Evolutionary conservation across 345 rosid genomes (phyloP), one percentile per base, ranked within the genome.

Genomic region (Eucalyptus regnans): DNA sequence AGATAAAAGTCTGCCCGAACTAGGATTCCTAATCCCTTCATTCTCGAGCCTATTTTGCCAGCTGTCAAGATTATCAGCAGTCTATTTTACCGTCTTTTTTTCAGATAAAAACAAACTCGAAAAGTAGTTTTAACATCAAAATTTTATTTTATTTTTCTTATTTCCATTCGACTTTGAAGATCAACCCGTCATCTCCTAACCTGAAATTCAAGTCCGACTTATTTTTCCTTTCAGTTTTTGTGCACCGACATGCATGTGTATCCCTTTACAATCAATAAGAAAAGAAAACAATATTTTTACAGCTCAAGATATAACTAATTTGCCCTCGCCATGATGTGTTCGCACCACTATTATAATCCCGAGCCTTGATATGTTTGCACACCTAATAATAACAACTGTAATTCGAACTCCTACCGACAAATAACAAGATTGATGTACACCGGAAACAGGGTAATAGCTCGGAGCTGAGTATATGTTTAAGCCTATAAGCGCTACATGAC

Each of bases 271-370:
- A 71, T 37, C 46, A 37, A 71, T 71, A 33, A 71, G 43, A 66
- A 31, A 31, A 8, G 0, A 4, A 64, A 0, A 29, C 12, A 29
- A 29, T 68, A 33, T 33, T 16, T 31, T 31, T 68, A 71, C 25
- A 71, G 81, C 81, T 9, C 25, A 71, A 64, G 2, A 33, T 71
- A 37, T 37, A 37, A 71, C 4, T 71, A 71, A 33, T 37, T 9
- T 71, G 81, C 46, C 44, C 46, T 43, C 44, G 81, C 46, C 44
- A 33, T 37, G 46, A 68, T 37, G 81, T 17, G 43, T 37, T 33
- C 37, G 80, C 80, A 68, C 43, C 80, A 31, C 41, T 7, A 8
- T 4, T 68, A 8, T 33, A 68, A 68, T 68, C 31, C 80, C 80
- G 22, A 68, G 43, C 12, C 43, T 33, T 68, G 23, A 15, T 66